Conservation (phyloP, 2,329 filamentous ascomycete genomes). For the Dryadomyces quercivorus region DNA sequence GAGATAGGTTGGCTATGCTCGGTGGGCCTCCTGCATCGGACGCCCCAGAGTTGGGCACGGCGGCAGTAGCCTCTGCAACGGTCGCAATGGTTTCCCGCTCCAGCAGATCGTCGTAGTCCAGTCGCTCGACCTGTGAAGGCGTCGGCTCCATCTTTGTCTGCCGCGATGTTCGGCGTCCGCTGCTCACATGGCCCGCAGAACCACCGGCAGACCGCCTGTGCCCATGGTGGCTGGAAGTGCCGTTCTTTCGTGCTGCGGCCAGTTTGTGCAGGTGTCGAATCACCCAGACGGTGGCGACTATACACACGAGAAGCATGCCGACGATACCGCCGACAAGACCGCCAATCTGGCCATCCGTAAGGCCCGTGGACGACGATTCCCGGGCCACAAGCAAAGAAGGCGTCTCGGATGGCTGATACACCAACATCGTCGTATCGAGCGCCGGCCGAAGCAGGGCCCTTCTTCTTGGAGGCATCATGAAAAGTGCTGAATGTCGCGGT, state of each 20-base stretch:
- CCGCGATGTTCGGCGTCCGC: slow-evolving; percentile 4
- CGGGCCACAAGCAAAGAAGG: no score
- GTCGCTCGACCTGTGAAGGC: slow-evolving; percentile 30
- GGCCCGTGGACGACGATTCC: slow-evolving; percentile 12
- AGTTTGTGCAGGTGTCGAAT: slow-evolving; percentile 37
- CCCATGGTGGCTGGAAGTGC: neutral
- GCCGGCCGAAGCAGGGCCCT: no score
- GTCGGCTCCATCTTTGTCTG: slow-evolving; percentile 20
- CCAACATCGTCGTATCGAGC: no score
- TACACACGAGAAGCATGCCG: slow-evolving; percentile 32
- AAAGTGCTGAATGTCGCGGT: no score
- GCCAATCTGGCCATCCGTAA: slow-evolving; percentile 31
- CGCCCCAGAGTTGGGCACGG: neutral
- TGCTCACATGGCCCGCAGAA: neutral
- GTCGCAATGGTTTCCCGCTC: slow-evolving; percentile 17
- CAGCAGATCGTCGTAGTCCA: slow-evolving; percentile 26
- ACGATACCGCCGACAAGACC: slow-evolving; percentile 42
- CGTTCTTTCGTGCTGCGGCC: slow-evolving; percentile 19
- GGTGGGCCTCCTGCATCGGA: no score
- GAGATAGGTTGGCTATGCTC: neutral
- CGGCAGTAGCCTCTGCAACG: slow-evolving; percentile 1
- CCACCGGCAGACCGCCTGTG: neutral
- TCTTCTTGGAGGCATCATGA: no score
- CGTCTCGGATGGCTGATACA: no score
- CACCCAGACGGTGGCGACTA: slow-evolving; percentile 35